These are phyloP conservation scores for Podospora comata DNA, from an alignment of 495 filamentous ascomycete genomes.

Conservation along the genomic window DNA sequence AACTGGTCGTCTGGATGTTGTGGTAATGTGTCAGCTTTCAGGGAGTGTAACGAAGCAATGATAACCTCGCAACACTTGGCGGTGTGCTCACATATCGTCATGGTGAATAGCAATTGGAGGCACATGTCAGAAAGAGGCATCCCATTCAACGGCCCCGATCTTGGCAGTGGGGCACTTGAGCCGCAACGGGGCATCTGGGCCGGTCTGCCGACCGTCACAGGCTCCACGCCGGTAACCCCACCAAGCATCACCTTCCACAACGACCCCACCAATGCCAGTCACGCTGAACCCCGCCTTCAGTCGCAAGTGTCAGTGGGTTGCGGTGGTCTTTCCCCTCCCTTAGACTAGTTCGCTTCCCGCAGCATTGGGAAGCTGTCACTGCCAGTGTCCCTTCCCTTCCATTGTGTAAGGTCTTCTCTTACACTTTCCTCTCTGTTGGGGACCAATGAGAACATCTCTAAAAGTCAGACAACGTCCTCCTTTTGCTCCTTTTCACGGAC, in stretches of 20 bases:
- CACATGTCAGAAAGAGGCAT: not conserved
- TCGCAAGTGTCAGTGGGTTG: not conserved
- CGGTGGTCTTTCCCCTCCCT: not conserved
- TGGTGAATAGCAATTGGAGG: not conserved
- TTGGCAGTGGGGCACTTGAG: conserved; percentile 6
- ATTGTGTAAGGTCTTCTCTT: not conserved
- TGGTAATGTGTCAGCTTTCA: too few species aligned
- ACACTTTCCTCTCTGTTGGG: not conserved
- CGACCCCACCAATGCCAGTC: not conserved
- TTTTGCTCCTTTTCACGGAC: not conserved
- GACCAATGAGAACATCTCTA: not conserved
- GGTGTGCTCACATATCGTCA: too few species aligned
- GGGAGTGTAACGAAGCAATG: too few species aligned
- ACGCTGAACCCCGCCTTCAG: not conserved
- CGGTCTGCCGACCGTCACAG: conserved; percentile 7
- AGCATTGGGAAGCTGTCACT: not conserved
- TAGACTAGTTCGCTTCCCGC: not conserved
- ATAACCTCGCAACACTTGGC: too few species aligned
- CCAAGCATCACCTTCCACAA: conserved; percentile 6
- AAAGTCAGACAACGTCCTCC: not conserved
- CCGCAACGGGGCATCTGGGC: conserved; percentile 16
- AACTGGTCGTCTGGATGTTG: not conserved
- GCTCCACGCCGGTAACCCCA: not conserved
- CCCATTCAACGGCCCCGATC: not conserved
- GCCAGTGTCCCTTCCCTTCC: not conserved